Evolutionary conservation across 2,329 filamentous ascomycete genomes (phyloP).

Genomic region (Paecilomyces sp.): DNA sequence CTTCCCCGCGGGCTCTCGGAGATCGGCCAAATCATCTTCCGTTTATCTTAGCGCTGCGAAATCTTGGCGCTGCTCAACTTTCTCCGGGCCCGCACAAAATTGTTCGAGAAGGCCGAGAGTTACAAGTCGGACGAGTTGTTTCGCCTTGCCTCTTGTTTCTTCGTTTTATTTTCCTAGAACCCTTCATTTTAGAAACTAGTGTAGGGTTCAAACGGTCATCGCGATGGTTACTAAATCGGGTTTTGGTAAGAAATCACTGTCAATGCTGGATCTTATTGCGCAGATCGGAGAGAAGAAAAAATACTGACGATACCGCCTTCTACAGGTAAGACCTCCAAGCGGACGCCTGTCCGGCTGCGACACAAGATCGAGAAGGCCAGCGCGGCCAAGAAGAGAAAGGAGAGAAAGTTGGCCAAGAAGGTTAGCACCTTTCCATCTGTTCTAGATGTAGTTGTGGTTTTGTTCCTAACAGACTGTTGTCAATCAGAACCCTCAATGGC

Average conservation of each 20-base stretch:
- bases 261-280: not conserved
- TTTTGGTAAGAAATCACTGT: conserved; percentile 15
- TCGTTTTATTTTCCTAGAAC: conserved; percentile 5
- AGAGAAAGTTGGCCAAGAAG: conserved; percentile 82
- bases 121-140: not conserved
- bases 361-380: conserved; percentile 96
- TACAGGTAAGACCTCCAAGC: conserved; percentile 89
- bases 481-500: conserved; percentile 80
- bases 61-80: conserved; percentile 22
- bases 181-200: not conserved
- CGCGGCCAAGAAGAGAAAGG: conserved; percentile 82
- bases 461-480: conserved; percentile 2
- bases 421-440: conserved; percentile 23
- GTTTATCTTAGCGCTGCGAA: conserved; percentile 28
- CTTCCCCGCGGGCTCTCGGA: conserved; percentile 13
- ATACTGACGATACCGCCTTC: conserved; percentile 3
- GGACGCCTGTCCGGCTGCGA: conserved; percentile 77
- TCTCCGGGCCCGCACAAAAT: conserved; percentile 14
- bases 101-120: conserved; percentile 1
- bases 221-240: conserved; percentile 33
- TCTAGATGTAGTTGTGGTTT: conserved; percentile 1
- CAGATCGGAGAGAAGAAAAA: not conserved
- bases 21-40: conserved; percentile 27
- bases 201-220: conserved; percentile 7
- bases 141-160: conserved; percentile 8